These are phyloP conservation scores for Auricularia cornea DNA, from an alignment of 768 basidiomycete species.

Conservation along the genomic window DNA sequence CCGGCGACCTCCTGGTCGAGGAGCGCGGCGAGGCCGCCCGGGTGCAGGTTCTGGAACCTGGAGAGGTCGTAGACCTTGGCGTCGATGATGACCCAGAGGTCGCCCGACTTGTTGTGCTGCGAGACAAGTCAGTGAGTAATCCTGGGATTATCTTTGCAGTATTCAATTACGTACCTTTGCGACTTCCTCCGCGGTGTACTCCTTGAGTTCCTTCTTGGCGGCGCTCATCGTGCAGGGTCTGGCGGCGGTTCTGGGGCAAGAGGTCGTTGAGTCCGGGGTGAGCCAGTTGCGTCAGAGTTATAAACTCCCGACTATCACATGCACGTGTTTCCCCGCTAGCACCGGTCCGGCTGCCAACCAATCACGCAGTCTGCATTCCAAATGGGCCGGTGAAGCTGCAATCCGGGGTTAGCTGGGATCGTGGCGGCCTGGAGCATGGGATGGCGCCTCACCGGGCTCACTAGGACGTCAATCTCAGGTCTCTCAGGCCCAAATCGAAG, in stretches of 20 bases:
- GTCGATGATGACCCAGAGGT: slow-evolving; percentile 82
- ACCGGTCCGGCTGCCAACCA: not conserved
- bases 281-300: too few relatives aligned
- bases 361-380: too few relatives aligned
- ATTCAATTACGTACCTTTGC: slow-evolving; percentile 38
- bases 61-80: slow-evolving; percentile 77
- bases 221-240: slow-evolving; percentile 1
- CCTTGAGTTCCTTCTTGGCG: slow-evolving; percentile 28
- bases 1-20: slow-evolving; percentile 74
- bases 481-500: too few relatives aligned
- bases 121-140: not conserved
- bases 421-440: too few relatives aligned
- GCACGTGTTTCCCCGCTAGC: not conserved
- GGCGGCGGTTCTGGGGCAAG: too few relatives aligned
- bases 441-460: too few relatives aligned
- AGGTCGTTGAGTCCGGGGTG: too few relatives aligned
- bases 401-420: too few relatives aligned
- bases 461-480: too few relatives aligned
- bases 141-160: not conserved
- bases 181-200: slow-evolving; percentile 62
- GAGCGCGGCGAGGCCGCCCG: slow-evolving; percentile 74
- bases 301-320: not conserved
- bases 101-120: slow-evolving; percentile 72
- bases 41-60: slow-evolving; percentile 73
- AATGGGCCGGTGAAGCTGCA: too few relatives aligned